Conservation (phyloP, 2,329 filamentous ascomycete genomes). For the Phoma sp. region DNA sequence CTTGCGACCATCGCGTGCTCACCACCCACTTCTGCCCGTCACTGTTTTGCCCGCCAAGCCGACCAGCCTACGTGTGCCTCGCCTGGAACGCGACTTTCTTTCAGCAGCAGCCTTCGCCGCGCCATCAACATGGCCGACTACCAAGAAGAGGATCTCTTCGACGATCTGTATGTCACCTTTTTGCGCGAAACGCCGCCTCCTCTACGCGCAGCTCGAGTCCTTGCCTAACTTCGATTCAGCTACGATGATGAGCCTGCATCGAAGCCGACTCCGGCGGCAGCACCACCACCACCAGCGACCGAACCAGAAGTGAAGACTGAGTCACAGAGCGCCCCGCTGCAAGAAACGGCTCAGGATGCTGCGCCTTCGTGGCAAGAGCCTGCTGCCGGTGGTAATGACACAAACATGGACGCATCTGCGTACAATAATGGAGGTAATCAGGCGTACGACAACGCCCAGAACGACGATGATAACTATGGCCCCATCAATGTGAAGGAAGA, state of each 20-base stretch:
- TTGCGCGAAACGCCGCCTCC: conserved; percentile 1
- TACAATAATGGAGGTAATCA: conserved; percentile 40
- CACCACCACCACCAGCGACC: conserved; percentile 17
- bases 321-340: conserved; percentile 23
- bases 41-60: not conserved
- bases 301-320: conserved; percentile 33
- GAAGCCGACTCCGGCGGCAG: conserved; percentile 33
- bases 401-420: conserved; percentile 40
- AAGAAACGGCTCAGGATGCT: conserved; percentile 25
- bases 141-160: conserved; percentile 88
- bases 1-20: not conserved
- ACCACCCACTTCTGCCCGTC: not conserved
- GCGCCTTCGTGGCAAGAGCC: conserved; percentile 29
- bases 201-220: not conserved
- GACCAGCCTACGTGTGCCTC: not conserved
- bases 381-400: conserved; percentile 29
- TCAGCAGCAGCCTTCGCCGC: not conserved
- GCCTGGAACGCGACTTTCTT: not conserved
- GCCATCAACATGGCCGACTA: conserved; percentile 65
- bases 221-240: conserved; percentile 38
- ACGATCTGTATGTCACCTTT: conserved; percentile 76
- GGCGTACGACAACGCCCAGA: conserved; percentile 38
- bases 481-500: conserved; percentile 84
- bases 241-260: conserved; percentile 50
- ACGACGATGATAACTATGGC: conserved; percentile 53